These are phyloP conservation scores for Neotropicomus parvogracilis DNA, from an alignment of 1,284 basidiomycete species.

Conservation along the genomic window DNA sequence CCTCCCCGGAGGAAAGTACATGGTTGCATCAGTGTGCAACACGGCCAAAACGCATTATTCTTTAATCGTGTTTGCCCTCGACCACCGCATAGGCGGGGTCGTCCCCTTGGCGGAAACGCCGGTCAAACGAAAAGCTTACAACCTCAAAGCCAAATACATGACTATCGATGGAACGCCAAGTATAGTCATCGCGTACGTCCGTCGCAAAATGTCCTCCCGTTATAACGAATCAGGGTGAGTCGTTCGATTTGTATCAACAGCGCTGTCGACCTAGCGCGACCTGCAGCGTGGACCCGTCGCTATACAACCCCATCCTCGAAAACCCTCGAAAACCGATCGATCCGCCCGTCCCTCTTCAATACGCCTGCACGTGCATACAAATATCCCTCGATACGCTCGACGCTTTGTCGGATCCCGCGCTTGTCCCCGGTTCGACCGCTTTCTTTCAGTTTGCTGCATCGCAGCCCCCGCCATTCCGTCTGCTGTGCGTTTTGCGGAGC, in stretches of 20 bases:
- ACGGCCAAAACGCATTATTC: constrained; percentile 41
- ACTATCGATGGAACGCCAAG: constrained; percentile 44
- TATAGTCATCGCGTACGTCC: constrained; percentile 55
- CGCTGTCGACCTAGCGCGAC: constrained; percentile 1
- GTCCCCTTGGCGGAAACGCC: constrained; percentile 50
- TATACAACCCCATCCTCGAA: constrained; percentile 36
- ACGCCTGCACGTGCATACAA: constrained; percentile 49
- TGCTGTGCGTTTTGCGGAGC: constrained; percentile 40
- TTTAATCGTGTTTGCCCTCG: constrained; percentile 54
- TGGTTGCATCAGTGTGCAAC: constrained; percentile 58
- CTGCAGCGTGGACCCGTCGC: constrained; percentile 43
- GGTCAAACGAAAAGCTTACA: constrained; percentile 52
- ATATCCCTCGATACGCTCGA: constrained; percentile 51
- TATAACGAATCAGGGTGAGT: constrained; percentile 33
- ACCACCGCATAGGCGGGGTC: constrained; percentile 46
- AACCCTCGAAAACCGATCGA: constrained; percentile 46
- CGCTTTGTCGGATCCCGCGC: constrained; percentile 44
- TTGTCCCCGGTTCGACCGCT: constrained; percentile 39
- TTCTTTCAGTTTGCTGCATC: constrained; percentile 37
- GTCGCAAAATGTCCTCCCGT: constrained; percentile 34
- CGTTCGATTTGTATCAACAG: neutral
- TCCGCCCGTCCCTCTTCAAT: constrained; percentile 45
- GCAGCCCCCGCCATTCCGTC: constrained; percentile 41
- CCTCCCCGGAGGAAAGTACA: constrained; percentile 67
- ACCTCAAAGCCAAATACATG: constrained; percentile 63